These are phyloP conservation scores for Myxozyma neglecta DNA, from an alignment of 805 yeast species.

Conservation along the genomic window DNA sequence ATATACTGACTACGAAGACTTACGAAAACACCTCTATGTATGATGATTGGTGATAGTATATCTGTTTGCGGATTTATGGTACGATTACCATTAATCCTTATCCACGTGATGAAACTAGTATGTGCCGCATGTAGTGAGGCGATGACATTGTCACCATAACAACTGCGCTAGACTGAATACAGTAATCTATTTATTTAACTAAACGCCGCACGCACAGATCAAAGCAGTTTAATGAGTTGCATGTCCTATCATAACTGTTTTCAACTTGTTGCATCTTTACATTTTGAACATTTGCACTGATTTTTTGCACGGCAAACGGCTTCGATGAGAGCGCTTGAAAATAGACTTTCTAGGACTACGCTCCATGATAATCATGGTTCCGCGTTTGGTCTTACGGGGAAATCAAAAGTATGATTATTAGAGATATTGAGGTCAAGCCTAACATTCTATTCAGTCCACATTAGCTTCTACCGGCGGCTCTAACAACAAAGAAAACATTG, in stretches of 20 bases:
- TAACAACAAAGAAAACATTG: conserved; percentile 21
- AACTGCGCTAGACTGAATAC: not conserved
- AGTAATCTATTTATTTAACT: not conserved
- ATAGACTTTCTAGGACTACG: conserved; percentile 25
- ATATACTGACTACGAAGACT: too few species aligned
- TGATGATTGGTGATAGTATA: too few species aligned
- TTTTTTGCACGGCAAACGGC: conserved; percentile 5
- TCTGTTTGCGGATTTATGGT: too few species aligned
- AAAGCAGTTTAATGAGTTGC: not conserved
- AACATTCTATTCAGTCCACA: not conserved
- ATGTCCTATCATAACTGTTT: not conserved
- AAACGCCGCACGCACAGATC: not conserved
- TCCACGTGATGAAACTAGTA: too few species aligned
- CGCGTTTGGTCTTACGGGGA: conserved; percentile 1
- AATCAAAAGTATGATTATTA: not conserved
- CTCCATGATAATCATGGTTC: conserved; percentile 21
- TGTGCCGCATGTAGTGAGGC: too few species aligned
- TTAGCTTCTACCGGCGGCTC: not conserved
- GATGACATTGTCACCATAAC: not conserved
- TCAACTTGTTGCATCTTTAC: not conserved
- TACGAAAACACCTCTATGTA: too few species aligned
- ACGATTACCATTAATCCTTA: too few species aligned
- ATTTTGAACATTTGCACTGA: not conserved
- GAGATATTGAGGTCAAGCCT: not conserved
- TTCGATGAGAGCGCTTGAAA: conserved; percentile 22